Evolutionary conservation across 345 rosid genomes (phyloP), one percentile per base, ranked within the genome.

Genomic region (Anacardium occidentale): DNA sequence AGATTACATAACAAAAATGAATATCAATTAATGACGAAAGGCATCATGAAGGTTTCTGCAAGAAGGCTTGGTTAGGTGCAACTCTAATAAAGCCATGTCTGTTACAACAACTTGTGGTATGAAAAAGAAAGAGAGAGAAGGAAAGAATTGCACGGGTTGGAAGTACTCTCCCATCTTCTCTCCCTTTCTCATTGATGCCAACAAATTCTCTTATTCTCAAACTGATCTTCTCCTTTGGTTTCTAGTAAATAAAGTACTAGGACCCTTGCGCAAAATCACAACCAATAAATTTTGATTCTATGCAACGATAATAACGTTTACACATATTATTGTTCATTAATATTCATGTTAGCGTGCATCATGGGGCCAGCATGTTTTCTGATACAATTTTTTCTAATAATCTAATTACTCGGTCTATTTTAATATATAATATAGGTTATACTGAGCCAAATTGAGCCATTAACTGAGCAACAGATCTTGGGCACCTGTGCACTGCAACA

Each of bases 401-500:
- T 26, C 10, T 26, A 58, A 25, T 14, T 11, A 58, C 37, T 37
- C 6, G 14, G 22, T 26, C 5, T 57, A 21, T 10, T 13, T n/a
- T n/a, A n/a, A n/a, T 18, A 14, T 7, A 22, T n/a, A 21, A 45
- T 51, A 69, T 81, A 95, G 99, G 84, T 95, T 12, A 72, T 87
- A 68, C 52, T 86, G 79, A 87, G 68, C 74, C 93, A 93, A 52
- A 83, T 96, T 1, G 99, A 96, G 84, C 93, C 94, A 65, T 69
- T 96, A 62, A 85, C 90, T 22, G 98, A 96, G 85, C 97, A 91
- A 64, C 99, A 96, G 45, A 85, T 96, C 60, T 58, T 96, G 51
- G 99, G 95, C 3, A 85, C 93, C 71, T 96, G 92, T 66, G 98
- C 90, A 6, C 52, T 96, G 72, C 99, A 96, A 56, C 97, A 88